Evolutionary conservation across 163 green algal species (phyloP), one percentile per base, ranked within the genome.

Genomic region (Prototheca wickerhamii): DNA sequence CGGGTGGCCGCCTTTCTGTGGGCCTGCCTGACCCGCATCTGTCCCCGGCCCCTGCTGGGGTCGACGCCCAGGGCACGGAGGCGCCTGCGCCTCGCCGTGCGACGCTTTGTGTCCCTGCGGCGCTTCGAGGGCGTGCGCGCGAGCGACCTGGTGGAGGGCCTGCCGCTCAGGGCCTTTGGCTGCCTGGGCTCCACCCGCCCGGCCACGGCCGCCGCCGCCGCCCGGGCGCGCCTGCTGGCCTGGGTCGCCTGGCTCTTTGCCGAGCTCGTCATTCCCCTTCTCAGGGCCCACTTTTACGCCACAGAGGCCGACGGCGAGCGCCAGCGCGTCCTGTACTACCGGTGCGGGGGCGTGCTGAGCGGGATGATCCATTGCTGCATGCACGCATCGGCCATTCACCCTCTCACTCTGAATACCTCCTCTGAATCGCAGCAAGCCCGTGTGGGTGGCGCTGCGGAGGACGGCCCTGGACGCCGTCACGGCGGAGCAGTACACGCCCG

Each of bases 211-310:
- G 44, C 40, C 4, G 59, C 55, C 15, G 63, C 62, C 8, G 65
- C 70, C 46, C 60, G 71, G 53, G 65, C 72, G 4, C 58, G 67
- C 59, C 66, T 89, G 66, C 51, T 31, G 7, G 42, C 65, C 3
- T 80, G 70, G 73, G 6, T 74, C 12, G 54, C 49, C 28, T 81
- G 70, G 70, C 58, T 79, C 3, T 74, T 76, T n/a, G 21, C 40
- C 0, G 61, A 75, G 25, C 43, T 96, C 51, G 82, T 91, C 35
- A 58, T 91, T 35, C 90, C 91, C 31, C 79, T 96, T 50, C 69
- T 97, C 55, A 65, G 91, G 3, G 68, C 82, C 6, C 71, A 86
- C 79, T 97, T 97, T 64, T 97, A 95, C 63, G 69, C 83, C 60
- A 96, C 90, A 0, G 91, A 96, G 68, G 86, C 72, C 30, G 86